Percentiles rank a stretch among this genome's conserved stretches.
Conservation (phyloP, 2,329 filamentous ascomycete species). For the Neonectria faginata region DNA sequence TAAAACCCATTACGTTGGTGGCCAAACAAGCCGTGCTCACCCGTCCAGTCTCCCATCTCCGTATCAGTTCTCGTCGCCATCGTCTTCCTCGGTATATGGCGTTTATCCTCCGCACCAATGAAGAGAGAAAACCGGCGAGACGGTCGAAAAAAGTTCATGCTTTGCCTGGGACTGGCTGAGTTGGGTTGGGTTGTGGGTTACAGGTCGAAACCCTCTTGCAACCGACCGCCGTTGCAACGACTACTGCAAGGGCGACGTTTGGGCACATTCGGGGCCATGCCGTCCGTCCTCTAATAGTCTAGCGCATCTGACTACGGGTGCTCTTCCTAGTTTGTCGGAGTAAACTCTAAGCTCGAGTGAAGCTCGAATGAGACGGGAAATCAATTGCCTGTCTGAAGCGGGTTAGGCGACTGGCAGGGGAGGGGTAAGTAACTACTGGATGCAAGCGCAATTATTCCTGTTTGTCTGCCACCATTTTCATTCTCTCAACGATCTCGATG, state of each 20-base stretch:
- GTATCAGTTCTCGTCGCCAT: neutral
- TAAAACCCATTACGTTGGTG: neutral
- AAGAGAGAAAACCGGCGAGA: constrained; percentile 1
- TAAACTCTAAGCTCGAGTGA: constrained; percentile 38
- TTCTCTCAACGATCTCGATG: neutral
- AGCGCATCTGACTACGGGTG: constrained; percentile 25
- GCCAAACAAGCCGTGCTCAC: neutral
- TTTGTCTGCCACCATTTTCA: neutral
- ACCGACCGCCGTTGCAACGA: constrained; percentile 35
- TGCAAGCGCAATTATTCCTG: too few species aligned
- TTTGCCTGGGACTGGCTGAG: neutral
- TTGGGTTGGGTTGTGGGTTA: constrained; percentile 23
- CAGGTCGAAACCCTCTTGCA: constrained; percentile 32
- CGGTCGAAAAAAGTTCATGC: constrained; percentile 9
- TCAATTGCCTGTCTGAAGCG: neutral
- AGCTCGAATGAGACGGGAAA: constrained; percentile 27
- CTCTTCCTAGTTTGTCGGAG: constrained; percentile 22
- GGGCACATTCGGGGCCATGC: constrained; percentile 36
- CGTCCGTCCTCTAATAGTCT: constrained; percentile 35
- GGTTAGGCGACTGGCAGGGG: neutral
- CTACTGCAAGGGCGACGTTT: constrained; percentile 39
- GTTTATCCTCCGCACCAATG: neutral
- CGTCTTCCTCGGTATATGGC: neutral
- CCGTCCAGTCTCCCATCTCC: neutral
- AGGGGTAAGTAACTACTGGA: too few species aligned